phyloP scores from a whole-genome alignment of 768 basidiomycete species.

The Suillus clintonianus region DNA sequence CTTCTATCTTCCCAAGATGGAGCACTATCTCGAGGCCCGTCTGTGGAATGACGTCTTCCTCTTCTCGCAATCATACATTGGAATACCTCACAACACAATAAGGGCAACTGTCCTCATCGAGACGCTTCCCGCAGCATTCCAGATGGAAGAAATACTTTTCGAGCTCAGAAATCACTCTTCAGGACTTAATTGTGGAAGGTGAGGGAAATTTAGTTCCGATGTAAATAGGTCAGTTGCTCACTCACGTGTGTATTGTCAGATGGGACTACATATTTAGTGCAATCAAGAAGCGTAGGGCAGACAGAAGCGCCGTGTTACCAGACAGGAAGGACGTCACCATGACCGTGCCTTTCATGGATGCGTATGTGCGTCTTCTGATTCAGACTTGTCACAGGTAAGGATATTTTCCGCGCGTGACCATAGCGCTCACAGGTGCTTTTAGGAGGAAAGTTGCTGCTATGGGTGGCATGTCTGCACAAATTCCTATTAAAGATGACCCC shows the following conservation, averaged over 20 bases:
- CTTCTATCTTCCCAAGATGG: constrained; percentile 99
- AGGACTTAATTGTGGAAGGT: constrained; percentile 96
- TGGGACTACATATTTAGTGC: constrained; percentile 98
- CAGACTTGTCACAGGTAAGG: constrained; percentile 93
- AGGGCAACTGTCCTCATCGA: constrained; percentile 95
- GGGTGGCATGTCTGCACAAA: constrained; percentile 99
- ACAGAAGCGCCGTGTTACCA: constrained; percentile 85
- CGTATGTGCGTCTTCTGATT: constrained; percentile 94
- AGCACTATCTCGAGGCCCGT: constrained; percentile 94
- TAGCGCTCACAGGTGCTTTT: constrained; percentile 10
- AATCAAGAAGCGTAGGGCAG: constrained; percentile 95
- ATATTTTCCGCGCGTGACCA: neutral
- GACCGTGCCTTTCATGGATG: constrained; percentile 97
- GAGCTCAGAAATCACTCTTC: constrained; percentile 94
- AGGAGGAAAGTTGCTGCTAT: constrained; percentile 98
- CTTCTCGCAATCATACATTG: constrained; percentile 89
- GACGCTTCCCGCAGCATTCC: constrained; percentile 97
- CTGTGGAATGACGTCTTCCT: constrained; percentile 98
- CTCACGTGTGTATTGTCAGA: constrained; percentile 39
- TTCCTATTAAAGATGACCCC: constrained; percentile 95
- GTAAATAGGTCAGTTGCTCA: constrained; percentile 1
- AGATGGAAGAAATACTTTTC: constrained; percentile 99
- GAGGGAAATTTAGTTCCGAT: constrained; percentile 17
- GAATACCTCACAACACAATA: constrained; percentile 84
- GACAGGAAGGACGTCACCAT: constrained; percentile 97